Evolutionary conservation across 116 monocot genomes (phyloP), one percentile per base, ranked within the genome.

Genomic region (Trichopus zeylanicus): DNA sequence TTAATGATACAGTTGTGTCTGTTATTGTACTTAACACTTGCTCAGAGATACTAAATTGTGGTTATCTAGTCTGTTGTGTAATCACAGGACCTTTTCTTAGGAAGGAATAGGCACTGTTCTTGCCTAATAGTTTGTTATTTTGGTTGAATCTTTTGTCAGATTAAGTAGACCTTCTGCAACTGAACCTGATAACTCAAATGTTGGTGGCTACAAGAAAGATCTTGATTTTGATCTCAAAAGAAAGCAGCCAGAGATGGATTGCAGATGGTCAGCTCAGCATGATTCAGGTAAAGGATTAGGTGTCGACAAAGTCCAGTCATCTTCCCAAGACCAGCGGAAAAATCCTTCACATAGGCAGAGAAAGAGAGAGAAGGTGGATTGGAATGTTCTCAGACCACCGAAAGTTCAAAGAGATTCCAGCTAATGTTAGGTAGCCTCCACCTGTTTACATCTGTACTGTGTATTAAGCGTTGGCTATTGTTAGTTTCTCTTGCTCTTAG

Each of bases 301-400:
- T 24, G 72, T 76, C 32, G 49, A 21, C 16, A 53, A 57, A 54
- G 57, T 61, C 29, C 67, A 72, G 30, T 61, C 80, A 31, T 67
- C 73, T 28, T 63, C 63, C 3, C 74, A 65, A 32, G 74, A 68
- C 32, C 71, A 56, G 10, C 62, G 70, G 20, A 73, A 29, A 63
- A 66, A 59, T 35, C 63, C 58, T 35, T 76, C 60, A 27, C 29
- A 60, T n/a, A 86, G 75, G 56, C 73, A 75, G 46, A 66, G 75
- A 30, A 89, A 89, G 59, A 79, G 68, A 20, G 86, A 83, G 46
- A 85, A 80, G 52, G 53, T 81, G 64, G 83, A 93, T 56, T 94
- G 82, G 82, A 94, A 76, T 61, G 57, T 83, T 29, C 78, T 94
- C 2, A 82, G 83, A 64, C 89, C 68, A 13, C 73, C 76, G 21